These are phyloP conservation scores for Serendipita indica DNA, from an alignment of 768 basidiomycete genomes.

Conservation along the genomic window DNA sequence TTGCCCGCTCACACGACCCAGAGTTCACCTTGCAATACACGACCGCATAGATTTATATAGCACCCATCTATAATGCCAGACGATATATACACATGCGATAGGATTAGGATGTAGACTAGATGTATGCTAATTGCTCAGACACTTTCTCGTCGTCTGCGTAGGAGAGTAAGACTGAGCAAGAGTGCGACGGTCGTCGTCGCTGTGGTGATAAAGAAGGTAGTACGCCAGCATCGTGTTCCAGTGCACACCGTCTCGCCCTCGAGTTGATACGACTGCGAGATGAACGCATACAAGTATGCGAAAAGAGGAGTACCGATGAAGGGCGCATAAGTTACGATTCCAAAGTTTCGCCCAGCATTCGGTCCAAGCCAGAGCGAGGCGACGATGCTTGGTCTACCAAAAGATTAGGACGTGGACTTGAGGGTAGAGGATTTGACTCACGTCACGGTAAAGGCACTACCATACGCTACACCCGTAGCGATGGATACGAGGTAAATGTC, in stretches of 20 bases:
- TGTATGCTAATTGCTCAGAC: background rate
- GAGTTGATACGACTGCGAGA: slow-evolving; percentile 39
- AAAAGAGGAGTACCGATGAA: slow-evolving; percentile 62
- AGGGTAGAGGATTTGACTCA: slow-evolving; percentile 27
- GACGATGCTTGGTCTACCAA: slow-evolving; percentile 47
- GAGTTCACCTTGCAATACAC: no score
- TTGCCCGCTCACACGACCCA: no score
- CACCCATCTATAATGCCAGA: no score
- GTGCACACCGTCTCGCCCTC: slow-evolving; percentile 30
- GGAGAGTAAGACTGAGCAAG: slow-evolving; percentile 30
- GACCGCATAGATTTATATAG: no score
- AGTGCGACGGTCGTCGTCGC: slow-evolving; percentile 32
- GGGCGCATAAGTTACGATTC: slow-evolving; percentile 57
- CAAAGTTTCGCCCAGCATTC: slow-evolving; percentile 62
- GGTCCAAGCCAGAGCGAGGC: slow-evolving; percentile 55
- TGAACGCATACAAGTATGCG: slow-evolving; percentile 64
- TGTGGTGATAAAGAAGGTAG: slow-evolving; percentile 45
- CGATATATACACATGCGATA: no score
- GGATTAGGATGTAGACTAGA: no score
- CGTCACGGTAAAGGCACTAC: slow-evolving; percentile 55
- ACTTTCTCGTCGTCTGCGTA: slow-evolving; percentile 2
- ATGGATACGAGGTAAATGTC: slow-evolving; percentile 38
- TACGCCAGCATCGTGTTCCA: slow-evolving; percentile 47
- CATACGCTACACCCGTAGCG: slow-evolving; percentile 55
- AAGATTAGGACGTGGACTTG: slow-evolving; percentile 6